Conservation (phyloP, 192 early-diverging fungal species). For the Coemansia biformis region DNA sequence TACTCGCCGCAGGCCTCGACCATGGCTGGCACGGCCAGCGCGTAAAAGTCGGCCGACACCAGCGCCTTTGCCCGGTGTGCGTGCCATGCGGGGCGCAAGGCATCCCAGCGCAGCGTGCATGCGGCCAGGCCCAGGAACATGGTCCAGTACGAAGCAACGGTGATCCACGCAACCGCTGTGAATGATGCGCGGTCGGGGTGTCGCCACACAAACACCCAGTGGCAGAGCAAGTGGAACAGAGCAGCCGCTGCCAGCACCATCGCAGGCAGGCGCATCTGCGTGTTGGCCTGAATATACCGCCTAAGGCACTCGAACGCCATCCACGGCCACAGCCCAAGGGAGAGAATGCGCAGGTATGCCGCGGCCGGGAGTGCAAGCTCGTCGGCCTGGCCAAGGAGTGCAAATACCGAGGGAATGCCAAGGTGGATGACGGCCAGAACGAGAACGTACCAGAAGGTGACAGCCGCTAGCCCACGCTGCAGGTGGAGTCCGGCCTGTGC, state of each 20-base stretch:
- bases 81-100: constrained; percentile 57
- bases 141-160: constrained; percentile 68
- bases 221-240: constrained; percentile 55
- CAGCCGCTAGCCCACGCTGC: too few relatives aligned
- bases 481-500: constrained; percentile 63
- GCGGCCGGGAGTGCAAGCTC: constrained; percentile 66
- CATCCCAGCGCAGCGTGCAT: constrained; percentile 59
- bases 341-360: constrained; percentile 60
- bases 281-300: constrained; percentile 81
- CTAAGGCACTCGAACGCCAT: constrained; percentile 85
- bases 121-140: constrained; percentile 61
- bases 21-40: constrained; percentile 69
- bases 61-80: constrained; percentile 45
- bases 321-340: constrained; percentile 75
- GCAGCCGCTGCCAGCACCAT: constrained; percentile 21
- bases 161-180: constrained; percentile 79
- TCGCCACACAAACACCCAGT: constrained; percentile 77
- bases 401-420: constrained; percentile 62
- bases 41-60: constrained; percentile 36
- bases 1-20: constrained; percentile 67
- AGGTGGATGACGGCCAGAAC: constrained; percentile 68
- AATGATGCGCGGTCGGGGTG: constrained; percentile 58
- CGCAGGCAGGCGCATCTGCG: constrained; percentile 67
- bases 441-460: constrained; percentile 59
- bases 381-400: constrained; percentile 66